phyloP scores from a whole-genome alignment of 2,329 filamentous ascomycete genomes.

The Pseudocercospora cruenta region DNA sequence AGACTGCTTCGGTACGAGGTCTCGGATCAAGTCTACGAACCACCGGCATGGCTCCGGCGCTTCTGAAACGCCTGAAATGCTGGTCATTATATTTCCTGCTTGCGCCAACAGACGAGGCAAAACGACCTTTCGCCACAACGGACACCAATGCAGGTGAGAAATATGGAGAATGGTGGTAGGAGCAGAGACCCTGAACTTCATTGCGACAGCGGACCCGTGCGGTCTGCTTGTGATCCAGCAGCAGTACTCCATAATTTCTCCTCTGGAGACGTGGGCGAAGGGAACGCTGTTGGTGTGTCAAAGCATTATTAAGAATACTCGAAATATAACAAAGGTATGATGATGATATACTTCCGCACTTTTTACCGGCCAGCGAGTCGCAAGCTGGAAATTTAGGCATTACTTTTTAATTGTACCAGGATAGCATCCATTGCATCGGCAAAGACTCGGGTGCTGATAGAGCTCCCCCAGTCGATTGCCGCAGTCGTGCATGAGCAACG shows the following conservation, averaged over 20 bases:
- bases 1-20: conserved; percentile 8
- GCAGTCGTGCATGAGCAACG: not conserved
- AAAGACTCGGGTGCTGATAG: not conserved
- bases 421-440: not conserved
- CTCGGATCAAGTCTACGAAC: not conserved
- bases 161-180: not conserved
- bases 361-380: not conserved
- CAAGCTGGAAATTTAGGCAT: conserved; percentile 3
- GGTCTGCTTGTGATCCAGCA: too few relatives aligned
- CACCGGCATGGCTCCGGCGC: conserved; percentile 7
- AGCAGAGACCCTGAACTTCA: conserved; percentile 1
- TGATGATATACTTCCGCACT: not conserved
- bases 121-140: conserved; percentile 2
- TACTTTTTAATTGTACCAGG: conserved; percentile 1
- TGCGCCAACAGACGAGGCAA: conserved; percentile 9
- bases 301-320: not conserved
- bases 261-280: not conserved
- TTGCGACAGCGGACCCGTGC: not conserved
- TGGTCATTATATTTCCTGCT: conserved; percentile 9
- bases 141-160: conserved; percentile 10
- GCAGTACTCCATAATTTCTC: not conserved
- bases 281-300: not conserved
- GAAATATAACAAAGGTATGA: not conserved
- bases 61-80: conserved; percentile 4
- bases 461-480: not conserved